These are phyloP conservation scores for Murraya koenigii DNA, from an alignment of 345 rosid genomes.

Conservation along the genomic window DNA sequence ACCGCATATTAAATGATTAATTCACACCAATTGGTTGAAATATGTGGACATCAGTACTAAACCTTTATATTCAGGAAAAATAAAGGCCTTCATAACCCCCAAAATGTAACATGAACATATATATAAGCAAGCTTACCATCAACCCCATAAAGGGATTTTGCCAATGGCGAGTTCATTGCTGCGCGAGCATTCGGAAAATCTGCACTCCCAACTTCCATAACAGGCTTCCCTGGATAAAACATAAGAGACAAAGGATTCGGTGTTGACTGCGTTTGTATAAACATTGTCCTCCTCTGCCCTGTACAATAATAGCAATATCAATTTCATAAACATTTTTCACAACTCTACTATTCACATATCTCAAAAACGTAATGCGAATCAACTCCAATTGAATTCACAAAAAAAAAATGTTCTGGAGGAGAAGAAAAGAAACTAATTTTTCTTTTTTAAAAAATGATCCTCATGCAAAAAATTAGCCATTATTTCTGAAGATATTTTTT, in stretches of 20 bases:
- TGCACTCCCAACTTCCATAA: conserved; percentile 89
- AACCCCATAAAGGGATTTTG: conserved; percentile 67
- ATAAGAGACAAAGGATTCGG: conserved; percentile 96
- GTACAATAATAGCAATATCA: conserved; percentile 16
- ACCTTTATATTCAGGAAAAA: neutral
- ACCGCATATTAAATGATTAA: neutral
- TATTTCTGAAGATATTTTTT: neutral
- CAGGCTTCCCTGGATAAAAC: conserved; percentile 90
- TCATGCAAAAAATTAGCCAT: neutral
- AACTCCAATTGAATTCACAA: neutral
- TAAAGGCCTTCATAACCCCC: neutral
- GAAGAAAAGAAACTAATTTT: neutral
- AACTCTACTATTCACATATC: neutral
- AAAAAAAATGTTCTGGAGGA: neutral
- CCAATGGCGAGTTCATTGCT: conserved; percentile 73
- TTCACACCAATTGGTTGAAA: neutral
- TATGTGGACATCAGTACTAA: neutral
- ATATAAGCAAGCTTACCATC: conserved; percentile 49
- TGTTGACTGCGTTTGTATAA: conserved; percentile 84
- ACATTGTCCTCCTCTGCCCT: conserved; percentile 94
- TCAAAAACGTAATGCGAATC: neutral
- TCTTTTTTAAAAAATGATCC: no score
- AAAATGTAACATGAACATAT: neutral
- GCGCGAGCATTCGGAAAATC: conserved; percentile 89
- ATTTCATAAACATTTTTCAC: neutral